Evolutionary conservation across 495 filamentous ascomycete genomes (phyloP), one percentile per base, ranked within the genome.

Genomic region (Aspergillus incahuasiensis): DNA sequence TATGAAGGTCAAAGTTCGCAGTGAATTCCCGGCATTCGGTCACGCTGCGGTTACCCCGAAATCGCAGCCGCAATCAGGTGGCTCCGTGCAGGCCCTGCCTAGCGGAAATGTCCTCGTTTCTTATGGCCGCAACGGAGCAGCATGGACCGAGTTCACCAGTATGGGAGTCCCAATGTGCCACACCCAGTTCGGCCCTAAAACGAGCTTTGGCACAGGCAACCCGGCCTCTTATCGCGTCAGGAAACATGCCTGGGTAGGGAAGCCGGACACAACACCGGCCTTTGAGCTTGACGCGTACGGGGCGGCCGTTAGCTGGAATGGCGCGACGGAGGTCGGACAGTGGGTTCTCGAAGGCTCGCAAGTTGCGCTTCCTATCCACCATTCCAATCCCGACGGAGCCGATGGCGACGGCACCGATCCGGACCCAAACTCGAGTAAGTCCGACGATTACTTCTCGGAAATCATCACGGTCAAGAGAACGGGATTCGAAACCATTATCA

Each of bases 61-160:
- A 22, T 39, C 48, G 1, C 48, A 50, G 3, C 15, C 19, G n/a
- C 48, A 67, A 12, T 78, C 72, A 0, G 74, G 79, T 55, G 82
- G 82, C 11, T 74, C 73, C 12, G 58, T 74, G 18, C 74, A 81
- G 59, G 28, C 74, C 6, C 65, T 82, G 0, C 59, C 62, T 5
- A 73, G 68, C 49, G 79, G 73, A 0, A 77, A 79, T 57, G 68
- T 74, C 21, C 54, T 84, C 9, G 32, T 79, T 20, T 75, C 69
- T 11, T 83, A 78, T 59, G 82, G 81, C 1, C 66, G 66, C 45
- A 69, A 74, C 39, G 67, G 77, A 15, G 68, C 74, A 0, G 48
- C 48, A 2, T 66, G 81, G 56, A 77, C 76, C 1, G 81, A 84
- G 54, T 79, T 73, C 62, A 61, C 53, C 6, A 30, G 63, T 6